These are phyloP conservation scores for Ogataea paraovalis DNA, from an alignment of 805 yeast genomes.

Conservation along the genomic window DNA sequence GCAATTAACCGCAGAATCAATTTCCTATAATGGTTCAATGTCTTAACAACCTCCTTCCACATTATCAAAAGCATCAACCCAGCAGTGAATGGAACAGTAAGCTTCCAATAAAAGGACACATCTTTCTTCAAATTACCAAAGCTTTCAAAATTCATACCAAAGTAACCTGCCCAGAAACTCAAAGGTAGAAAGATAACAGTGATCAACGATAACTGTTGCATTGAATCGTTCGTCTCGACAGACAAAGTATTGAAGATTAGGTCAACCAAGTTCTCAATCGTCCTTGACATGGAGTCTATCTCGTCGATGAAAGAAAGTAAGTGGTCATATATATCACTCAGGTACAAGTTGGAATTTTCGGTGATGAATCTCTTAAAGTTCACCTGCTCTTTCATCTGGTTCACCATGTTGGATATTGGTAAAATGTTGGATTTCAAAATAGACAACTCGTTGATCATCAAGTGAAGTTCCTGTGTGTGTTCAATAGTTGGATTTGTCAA, in stretches of 20 bases:
- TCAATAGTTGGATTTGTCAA: constrained; percentile 44
- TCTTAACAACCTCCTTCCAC: constrained; percentile 23
- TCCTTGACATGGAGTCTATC: constrained; percentile 49
- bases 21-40: constrained; percentile 4
- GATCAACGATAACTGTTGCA: constrained; percentile 49
- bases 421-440: constrained; percentile 42
- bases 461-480: constrained; percentile 50
- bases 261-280: constrained; percentile 47
- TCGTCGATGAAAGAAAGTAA: constrained; percentile 48
- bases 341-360: constrained; percentile 42
- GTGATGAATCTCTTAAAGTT: constrained; percentile 30
- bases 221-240: constrained; percentile 51
- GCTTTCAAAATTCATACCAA: constrained; percentile 49
- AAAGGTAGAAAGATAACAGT: constrained; percentile 58
- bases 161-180: constrained; percentile 59
- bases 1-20: constrained; percentile 6
- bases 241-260: constrained; percentile 56
- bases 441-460: constrained; percentile 51
- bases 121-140: constrained; percentile 38
- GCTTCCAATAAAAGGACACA: constrained; percentile 44
- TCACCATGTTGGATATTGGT: constrained; percentile 45
- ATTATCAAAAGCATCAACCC: constrained; percentile 35
- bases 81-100: constrained; percentile 40
- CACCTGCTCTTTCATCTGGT: constrained; percentile 41
- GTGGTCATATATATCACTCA: constrained; percentile 57